Evolutionary conservation across 495 filamentous ascomycete species (phyloP).

Genomic region (Cercophora sp.): DNA sequence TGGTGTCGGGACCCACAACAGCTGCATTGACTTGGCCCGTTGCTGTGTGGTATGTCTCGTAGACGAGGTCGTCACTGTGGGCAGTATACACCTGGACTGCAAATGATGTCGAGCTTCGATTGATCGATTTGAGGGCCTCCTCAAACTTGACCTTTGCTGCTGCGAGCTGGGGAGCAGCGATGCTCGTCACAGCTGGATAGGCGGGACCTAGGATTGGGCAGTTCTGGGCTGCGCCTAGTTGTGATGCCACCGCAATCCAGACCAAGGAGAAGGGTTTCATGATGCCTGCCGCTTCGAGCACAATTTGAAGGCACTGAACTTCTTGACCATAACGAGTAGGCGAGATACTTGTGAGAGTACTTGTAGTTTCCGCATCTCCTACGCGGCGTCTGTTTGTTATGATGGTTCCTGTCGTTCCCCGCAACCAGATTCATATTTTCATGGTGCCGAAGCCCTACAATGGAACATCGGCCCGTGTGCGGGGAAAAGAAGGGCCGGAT

Average conservation of each 20-base stretch:
- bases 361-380: no score
- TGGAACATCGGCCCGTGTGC: no score
- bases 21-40: not conserved
- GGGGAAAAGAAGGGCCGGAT: no score
- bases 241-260: conserved; percentile 2
- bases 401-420: no score
- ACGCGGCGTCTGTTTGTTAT: no score
- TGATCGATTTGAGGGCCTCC: not conserved
- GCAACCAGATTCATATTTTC: no score
- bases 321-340: no score
- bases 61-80: conserved; percentile 6
- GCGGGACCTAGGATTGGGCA: conserved; percentile 21
- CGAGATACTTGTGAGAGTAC: no score
- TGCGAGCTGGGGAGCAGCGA: not conserved
- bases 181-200: conserved; percentile 13
- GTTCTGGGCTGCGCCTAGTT: conserved; percentile 14
- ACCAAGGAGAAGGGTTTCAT: conserved; percentile 7
- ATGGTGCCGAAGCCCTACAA: no score
- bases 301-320: no score
- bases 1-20: conserved; percentile 11
- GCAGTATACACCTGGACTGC: conserved; percentile 15
- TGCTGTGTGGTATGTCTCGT: conserved; percentile 8
- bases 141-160: conserved; percentile 10
- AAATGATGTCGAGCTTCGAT: conserved; percentile 10
- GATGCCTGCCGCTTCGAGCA: no score